These are phyloP conservation scores for Zymoseptoria ardabiliae DNA, from an alignment of 2,329 filamentous ascomycete genomes.

Conservation along the genomic window DNA sequence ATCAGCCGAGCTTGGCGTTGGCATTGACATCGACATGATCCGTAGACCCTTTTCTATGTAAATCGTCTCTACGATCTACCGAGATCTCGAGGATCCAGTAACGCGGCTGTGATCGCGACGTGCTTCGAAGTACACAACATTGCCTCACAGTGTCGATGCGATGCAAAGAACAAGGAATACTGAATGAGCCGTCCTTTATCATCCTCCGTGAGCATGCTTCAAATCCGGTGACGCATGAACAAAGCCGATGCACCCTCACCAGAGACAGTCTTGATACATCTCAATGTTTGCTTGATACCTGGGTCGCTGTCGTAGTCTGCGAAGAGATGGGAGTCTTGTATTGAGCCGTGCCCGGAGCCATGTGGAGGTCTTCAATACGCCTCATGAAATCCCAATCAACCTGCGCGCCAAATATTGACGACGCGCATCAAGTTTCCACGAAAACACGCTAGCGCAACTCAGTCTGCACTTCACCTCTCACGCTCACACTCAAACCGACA, in stretches of 20 bases:
- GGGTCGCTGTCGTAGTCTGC: too few species aligned
- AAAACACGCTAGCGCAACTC: background rate
- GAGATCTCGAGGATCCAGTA: background rate
- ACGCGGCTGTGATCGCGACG: background rate
- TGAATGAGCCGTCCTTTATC: too few species aligned
- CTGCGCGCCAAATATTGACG: background rate
- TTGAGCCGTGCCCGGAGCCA: too few species aligned
- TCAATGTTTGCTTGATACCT: too few species aligned
- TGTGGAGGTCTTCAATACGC: background rate
- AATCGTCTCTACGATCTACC: background rate
- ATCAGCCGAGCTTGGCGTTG: background rate
- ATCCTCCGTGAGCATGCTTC: too few species aligned
- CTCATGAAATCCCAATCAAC: background rate
- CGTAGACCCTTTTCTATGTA: too few species aligned
- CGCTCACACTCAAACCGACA: background rate
- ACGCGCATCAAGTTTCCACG: background rate
- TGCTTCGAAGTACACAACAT: background rate
- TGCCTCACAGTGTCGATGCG: too few species aligned
- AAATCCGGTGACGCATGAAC: too few species aligned
- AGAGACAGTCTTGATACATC: too few species aligned
- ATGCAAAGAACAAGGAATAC: too few species aligned
- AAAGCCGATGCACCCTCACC: too few species aligned
- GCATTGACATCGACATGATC: background rate
- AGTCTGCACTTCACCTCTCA: background rate
- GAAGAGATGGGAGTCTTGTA: too few species aligned